phyloP scores from a whole-genome alignment of 2,329 filamentous ascomycete species.

The Alternaria angustiovoidea region DNA sequence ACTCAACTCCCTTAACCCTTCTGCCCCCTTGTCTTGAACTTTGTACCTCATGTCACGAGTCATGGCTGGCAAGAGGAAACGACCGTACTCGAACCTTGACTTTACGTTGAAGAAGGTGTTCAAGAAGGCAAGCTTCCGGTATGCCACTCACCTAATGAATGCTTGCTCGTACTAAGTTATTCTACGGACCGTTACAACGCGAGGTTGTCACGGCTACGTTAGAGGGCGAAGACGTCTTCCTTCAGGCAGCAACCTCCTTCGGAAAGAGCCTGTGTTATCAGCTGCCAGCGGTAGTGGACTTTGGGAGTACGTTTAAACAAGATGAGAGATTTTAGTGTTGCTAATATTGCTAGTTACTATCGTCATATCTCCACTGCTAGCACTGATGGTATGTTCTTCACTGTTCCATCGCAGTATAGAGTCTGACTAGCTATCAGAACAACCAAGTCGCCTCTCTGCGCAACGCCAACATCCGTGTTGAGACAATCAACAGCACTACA shows the following conservation, averaged over 20 bases:
- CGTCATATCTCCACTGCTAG: conserved; percentile 86
- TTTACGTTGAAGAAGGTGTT: conserved; percentile 79
- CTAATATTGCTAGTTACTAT: conserved; percentile 72
- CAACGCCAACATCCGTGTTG: conserved; percentile 77
- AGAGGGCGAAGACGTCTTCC: conserved; percentile 86
- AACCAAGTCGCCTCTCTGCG: conserved; percentile 88
- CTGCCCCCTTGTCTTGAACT: not conserved
- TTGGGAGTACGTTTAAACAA: conserved; percentile 72
- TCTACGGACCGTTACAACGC: conserved; percentile 75
- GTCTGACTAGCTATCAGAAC: conserved; percentile 62
- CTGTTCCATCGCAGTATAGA: not conserved
- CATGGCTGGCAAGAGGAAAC: conserved; percentile 45
- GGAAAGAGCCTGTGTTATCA: conserved; percentile 95
- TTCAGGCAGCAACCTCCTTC: conserved; percentile 90
- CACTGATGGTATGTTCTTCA: conserved; percentile 75
- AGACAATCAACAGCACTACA: conserved; percentile 87
- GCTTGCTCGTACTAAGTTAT: conserved; percentile 8
- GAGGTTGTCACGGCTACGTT: conserved; percentile 87
- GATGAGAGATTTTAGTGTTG: not conserved
- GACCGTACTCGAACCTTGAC: conserved; percentile 66
- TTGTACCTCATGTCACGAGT: conserved; percentile 1
- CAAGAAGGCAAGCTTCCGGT: conserved; percentile 77
- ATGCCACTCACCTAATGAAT: conserved; percentile 14
- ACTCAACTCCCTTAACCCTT: not conserved
- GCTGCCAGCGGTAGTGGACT: conserved; percentile 84